Evolutionary conservation across 2,329 filamentous ascomycete genomes (phyloP), one percentile per base, ranked within the genome.

Genomic region (Diaporthe australafricana): DNA sequence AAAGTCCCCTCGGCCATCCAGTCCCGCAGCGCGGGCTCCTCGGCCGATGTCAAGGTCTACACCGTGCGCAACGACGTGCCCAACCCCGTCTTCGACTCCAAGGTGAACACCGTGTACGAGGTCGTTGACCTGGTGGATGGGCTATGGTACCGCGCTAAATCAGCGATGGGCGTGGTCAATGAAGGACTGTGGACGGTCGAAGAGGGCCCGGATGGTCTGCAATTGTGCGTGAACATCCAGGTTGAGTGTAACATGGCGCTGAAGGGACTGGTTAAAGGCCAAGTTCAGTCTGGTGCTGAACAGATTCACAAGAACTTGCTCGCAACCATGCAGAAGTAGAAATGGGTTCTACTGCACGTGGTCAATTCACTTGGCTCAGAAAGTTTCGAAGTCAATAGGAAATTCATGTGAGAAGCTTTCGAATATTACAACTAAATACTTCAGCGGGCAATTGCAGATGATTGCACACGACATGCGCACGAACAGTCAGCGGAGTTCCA

Each of bases 1-100:
- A 47, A 63, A 27, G 20, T 63, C 17, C 65, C 50, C 5, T 40
- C 65, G 7, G 65, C 22, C 5, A 40, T 56, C 38, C 48, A 68
- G 48, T 14, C 48, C 45, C 48, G 65, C 35, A 42, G n/a, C 27
- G 35, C 25, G 7, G 65, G 35, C 14, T 47, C 57, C 57, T 16
- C 40, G 9, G 40, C 57, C 48, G 50, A 17, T 7, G 50, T 55
- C 50, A 42, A 45, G 50, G 17, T 42, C 22, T 68, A 68, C 25
- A 35, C 22, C 16, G 65, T 68, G 9, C 47, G 35, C 20, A 68
- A 68, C 35, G 65, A 68, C 20, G 50, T 68, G n/a, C 65, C 65
- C 65, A 68, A 68, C 48, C 65, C 65, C 16, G 38, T 68, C 48
- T 45, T 68, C 14, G 50, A 56, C 25, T 68, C 65, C 32, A 68